Evolutionary conservation across 768 basidiomycete species (phyloP), one percentile per base, ranked within the genome.

Genomic region (Mycena pura): DNA sequence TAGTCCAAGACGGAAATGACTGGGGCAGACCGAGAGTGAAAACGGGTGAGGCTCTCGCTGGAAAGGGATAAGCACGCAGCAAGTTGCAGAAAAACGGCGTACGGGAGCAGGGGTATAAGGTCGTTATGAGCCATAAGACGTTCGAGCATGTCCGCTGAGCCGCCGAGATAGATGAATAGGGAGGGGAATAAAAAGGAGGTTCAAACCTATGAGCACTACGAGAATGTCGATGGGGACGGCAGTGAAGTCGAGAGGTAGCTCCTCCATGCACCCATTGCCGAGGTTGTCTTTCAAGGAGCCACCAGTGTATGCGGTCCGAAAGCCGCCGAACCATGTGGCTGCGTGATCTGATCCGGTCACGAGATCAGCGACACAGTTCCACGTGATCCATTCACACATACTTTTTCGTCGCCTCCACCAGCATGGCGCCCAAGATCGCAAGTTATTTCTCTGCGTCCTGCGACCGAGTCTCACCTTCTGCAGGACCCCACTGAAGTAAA

Each of bases 401-500:
- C 70, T 67, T 68, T 64, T 46, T 56, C 48, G 22, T 24, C 14
- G 7, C 36, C 13, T 25, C 53, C 32, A 45, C 49, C 59, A 60
- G 67, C 44, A 72, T 75, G 74, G 71, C 72, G 53, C 65, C 63
- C 63, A 92, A 93, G 83, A 61, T 93, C 76, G 92, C 92, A 72
- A 75, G 82, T 41, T 29, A 13, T 36, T 19, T 44, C 44, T 57
- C 69, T 45, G 61, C 41, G 24, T n/a, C 28, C 29, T 27, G 51
- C 22, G 40, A 31, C 32, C 46, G 56, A 51, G 55, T 6, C 38
- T 54, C 57, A 52, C 57, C 54, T 19, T 48, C 36, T 10, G 31
- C 73, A 94, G 93, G 96, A 99, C 85, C 96, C 96, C 71, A 92
- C 83, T 80, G 96, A 99, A 83, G 84, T 99, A 77, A 99, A 98